Conservation (phyloP, 2,329 filamentous ascomycete species). For the Trichoderma atroviride region DNA sequence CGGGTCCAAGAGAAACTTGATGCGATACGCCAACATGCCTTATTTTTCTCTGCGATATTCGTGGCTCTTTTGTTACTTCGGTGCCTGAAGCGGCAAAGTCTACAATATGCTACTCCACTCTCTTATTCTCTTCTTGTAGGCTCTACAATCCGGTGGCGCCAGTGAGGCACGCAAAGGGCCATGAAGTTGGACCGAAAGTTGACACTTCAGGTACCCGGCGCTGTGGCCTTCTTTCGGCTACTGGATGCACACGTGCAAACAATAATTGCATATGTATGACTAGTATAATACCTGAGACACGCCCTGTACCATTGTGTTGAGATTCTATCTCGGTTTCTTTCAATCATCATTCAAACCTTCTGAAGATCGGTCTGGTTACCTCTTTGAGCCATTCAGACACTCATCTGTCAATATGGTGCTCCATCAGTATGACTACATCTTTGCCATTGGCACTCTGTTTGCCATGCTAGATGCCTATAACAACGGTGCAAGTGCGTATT, state of each 20-base stretch:
- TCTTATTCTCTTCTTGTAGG: not conserved
- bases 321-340: not conserved
- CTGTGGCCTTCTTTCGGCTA: not conserved
- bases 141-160: not conserved
- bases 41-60: not conserved
- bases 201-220: not conserved
- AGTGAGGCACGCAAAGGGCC: not conserved
- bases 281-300: conserved; percentile 9
- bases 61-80: conserved; percentile 5
- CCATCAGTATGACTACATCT: conserved; percentile 69
- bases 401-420: conserved; percentile 54
- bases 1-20: not conserved
- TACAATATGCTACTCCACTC: not conserved
- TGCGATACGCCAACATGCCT: not conserved
- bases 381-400: not conserved
- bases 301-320: not conserved
- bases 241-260: not conserved
- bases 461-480: conserved; percentile 67
- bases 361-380: not conserved
- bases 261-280: not conserved
- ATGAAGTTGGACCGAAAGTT: not conserved
- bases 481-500: conserved; percentile 70
- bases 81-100: conserved; percentile 21
- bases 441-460: conserved; percentile 75
- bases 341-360: not conserved